phyloP scores from a whole-genome alignment of 2,329 filamentous ascomycete species.

The Elsinoe necatrix region DNA sequence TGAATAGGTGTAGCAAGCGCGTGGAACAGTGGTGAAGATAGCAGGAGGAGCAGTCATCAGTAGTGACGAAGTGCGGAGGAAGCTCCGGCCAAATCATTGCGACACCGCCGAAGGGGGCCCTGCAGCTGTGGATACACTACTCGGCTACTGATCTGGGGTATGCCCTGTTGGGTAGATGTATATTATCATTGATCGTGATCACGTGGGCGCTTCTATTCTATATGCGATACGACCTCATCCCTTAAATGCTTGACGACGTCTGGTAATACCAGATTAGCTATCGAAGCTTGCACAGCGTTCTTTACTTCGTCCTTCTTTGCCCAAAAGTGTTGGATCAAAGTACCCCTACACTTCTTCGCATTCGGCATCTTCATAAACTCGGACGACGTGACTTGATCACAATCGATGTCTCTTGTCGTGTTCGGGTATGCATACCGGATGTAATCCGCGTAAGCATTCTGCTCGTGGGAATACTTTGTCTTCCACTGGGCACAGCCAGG shows the following conservation, averaged over 20 bases:
- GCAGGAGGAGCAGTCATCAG: neutral
- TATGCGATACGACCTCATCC: neutral
- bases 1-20: neutral
- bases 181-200: no score
- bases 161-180: no score
- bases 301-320: neutral
- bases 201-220: neutral
- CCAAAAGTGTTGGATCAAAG: constrained; percentile 32
- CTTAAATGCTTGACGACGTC: neutral
- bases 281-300: neutral
- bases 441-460: constrained; percentile 30
- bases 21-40: neutral
- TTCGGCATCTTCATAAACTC: neutral
- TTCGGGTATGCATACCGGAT: constrained; percentile 30
- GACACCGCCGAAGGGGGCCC: neutral
- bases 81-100: neutral
- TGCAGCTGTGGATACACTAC: no score
- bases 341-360: constrained; percentile 27
- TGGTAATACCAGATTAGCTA: constrained; percentile 6
- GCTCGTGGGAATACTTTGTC: constrained; percentile 26
- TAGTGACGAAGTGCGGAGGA: neutral
- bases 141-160: no score
- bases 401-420: constrained; percentile 30
- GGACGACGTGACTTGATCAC: constrained; percentile 26
- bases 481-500: constrained; percentile 27